Conservation (phyloP, 345 rosid species). For the Murraya paniculata region DNA sequence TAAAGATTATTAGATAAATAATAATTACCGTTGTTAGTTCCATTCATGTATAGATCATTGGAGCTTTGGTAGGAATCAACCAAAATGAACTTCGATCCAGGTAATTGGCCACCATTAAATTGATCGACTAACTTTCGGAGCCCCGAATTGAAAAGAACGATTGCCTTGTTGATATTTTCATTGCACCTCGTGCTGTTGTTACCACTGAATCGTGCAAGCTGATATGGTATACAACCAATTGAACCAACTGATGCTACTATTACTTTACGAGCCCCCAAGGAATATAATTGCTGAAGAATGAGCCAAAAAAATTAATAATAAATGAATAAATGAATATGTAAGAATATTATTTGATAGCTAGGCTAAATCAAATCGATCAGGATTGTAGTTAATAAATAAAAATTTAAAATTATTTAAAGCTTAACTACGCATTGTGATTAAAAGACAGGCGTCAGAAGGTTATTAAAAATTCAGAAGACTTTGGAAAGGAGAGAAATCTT, state of each 20-base stretch:
- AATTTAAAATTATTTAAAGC: no score
- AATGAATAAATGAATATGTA: no score
- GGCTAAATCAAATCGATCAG: no score
- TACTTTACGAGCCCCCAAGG: slow-evolving; percentile 72
- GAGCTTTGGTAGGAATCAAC: slow-evolving; percentile 69
- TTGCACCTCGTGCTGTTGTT: slow-evolving; percentile 58
- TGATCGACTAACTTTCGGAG: slow-evolving; percentile 50
- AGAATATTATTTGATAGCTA: not conserved
- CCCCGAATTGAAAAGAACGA: slow-evolving; percentile 61
- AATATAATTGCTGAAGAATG: slow-evolving; percentile 48
- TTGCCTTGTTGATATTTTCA: slow-evolving; percentile 66
- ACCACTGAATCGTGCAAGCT: slow-evolving; percentile 64
- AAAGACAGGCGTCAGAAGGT: no score
- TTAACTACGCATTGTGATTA: no score
- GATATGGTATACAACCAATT: slow-evolving; percentile 90
- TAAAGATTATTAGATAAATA: no score
- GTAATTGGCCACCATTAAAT: slow-evolving; percentile 61
- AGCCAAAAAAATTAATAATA: not conserved
- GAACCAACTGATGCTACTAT: slow-evolving; percentile 73
- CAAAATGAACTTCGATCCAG: slow-evolving; percentile 72
- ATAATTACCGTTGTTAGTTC: slow-evolving; percentile 37
- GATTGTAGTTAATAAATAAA: no score
- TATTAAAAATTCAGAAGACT: no score
- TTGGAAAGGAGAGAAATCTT: no score
- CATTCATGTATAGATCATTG: slow-evolving; percentile 46